These are phyloP conservation scores for Xerocomus cyaneibrunnescens DNA, from an alignment of 1,284 basidiomycete species.

Conservation along the genomic window DNA sequence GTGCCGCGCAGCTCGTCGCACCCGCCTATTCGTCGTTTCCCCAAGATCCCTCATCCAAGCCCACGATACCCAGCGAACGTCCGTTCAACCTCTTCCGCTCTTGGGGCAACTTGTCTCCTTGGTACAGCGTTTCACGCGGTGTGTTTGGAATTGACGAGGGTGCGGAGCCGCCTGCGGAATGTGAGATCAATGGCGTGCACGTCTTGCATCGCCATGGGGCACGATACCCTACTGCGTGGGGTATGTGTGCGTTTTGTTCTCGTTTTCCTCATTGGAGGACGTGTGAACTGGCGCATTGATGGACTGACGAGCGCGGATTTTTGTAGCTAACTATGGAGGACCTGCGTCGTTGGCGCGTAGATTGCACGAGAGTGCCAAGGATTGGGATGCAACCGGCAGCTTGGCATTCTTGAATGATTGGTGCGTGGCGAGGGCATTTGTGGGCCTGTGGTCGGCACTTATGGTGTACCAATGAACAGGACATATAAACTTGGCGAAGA, in stretches of 20 bases:
- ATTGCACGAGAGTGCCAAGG: slow-evolving; percentile 51
- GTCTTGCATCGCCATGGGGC: slow-evolving; percentile 80
- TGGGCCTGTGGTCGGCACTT: neutral
- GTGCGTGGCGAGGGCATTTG: slow-evolving; percentile 39
- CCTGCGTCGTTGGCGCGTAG: slow-evolving; percentile 61
- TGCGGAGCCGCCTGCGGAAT: slow-evolving; percentile 67
- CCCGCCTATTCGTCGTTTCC: slow-evolving; percentile 35
- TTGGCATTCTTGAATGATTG: slow-evolving; percentile 77
- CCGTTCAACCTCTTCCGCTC: slow-evolving; percentile 66
- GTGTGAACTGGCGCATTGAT: neutral
- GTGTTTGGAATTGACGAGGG: slow-evolving; percentile 74
- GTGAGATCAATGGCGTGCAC: slow-evolving; percentile 71
- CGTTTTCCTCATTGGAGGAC: neutral
- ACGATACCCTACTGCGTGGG: slow-evolving; percentile 73
- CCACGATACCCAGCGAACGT: slow-evolving; percentile 19
- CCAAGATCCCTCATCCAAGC: slow-evolving; percentile 2
- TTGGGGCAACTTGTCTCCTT: slow-evolving; percentile 85
- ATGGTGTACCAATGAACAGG: slow-evolving; percentile 40
- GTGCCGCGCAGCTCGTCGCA: slow-evolving; percentile 62
- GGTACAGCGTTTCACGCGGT: slow-evolving; percentile 71
- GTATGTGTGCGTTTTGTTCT: slow-evolving; percentile 40
- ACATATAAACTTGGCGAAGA: slow-evolving; percentile 82
- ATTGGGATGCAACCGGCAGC: slow-evolving; percentile 63
- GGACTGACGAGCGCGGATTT: slow-evolving; percentile 4
- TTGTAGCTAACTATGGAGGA: slow-evolving; percentile 61